These are phyloP conservation scores for Orbilia blumenaviensis DNA, from an alignment of 2,329 filamentous ascomycete genomes.

Conservation along the genomic window DNA sequence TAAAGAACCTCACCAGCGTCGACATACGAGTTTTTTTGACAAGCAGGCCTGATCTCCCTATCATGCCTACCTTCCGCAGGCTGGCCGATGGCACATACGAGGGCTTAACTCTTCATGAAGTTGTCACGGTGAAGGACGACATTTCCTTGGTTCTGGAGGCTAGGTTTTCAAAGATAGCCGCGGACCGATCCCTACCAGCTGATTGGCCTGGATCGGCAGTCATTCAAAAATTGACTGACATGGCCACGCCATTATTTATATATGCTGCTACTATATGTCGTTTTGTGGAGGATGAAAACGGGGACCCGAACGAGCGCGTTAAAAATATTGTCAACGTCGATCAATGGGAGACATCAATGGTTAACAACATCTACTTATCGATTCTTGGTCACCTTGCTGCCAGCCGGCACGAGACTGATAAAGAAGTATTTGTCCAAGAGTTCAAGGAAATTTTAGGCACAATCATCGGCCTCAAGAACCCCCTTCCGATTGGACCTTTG, in stretches of 20 bases:
- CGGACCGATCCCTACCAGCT: slow-evolving; percentile 8
- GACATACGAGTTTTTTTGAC: slow-evolving; percentile 54
- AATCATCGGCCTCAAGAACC: background rate
- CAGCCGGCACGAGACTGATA: background rate
- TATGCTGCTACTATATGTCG: slow-evolving; percentile 58
- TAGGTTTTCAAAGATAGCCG: slow-evolving; percentile 47
- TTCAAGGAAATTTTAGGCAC: slow-evolving; percentile 11
- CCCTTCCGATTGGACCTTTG: background rate
- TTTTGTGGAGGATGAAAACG: slow-evolving; percentile 54
- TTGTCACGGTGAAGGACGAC: slow-evolving; percentile 56
- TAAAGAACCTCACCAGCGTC: slow-evolving; percentile 22
- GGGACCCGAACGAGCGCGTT: slow-evolving; percentile 24
- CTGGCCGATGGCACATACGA: slow-evolving; percentile 35
- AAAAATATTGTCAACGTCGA: background rate
- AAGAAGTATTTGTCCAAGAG: background rate
- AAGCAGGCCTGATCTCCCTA: slow-evolving; percentile 55
- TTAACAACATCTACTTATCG: slow-evolving; percentile 4
- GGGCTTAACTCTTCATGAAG: slow-evolving; percentile 27
- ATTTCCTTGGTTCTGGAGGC: slow-evolving; percentile 56
- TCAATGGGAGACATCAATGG: background rate
- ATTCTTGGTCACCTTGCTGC: slow-evolving; percentile 3
- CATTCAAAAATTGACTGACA: background rate
- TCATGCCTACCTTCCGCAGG: slow-evolving; percentile 52
- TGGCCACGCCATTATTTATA: slow-evolving; percentile 57
- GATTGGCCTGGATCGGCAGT: slow-evolving; percentile 50